phyloP scores from a whole-genome alignment of 345 rosid species.

The Mangifera indica region DNA sequence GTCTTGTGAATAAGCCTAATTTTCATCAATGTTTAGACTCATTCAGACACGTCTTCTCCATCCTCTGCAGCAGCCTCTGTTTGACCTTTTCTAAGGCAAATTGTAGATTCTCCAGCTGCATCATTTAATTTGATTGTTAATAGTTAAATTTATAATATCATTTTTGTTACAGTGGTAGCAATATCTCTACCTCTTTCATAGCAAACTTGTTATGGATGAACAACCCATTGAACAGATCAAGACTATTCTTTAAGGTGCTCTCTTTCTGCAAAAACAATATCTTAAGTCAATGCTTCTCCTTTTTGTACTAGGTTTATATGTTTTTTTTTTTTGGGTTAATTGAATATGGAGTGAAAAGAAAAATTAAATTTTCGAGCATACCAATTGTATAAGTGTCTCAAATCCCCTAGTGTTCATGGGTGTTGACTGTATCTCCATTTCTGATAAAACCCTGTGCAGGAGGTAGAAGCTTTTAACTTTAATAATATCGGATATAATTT shows the following conservation, averaged over 20 bases:
- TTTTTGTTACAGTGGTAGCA: background rate
- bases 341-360: background rate
- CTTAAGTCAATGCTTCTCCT: background rate
- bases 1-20: background rate
- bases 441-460: constrained; percentile 33
- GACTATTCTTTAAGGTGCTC: constrained; percentile 33
- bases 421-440: constrained; percentile 45
- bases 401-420: constrained; percentile 44
- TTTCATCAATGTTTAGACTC: background rate
- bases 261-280: constrained; percentile 35
- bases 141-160: background rate
- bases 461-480: background rate
- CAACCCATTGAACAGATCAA: constrained; percentile 48
- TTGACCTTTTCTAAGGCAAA: constrained; percentile 37
- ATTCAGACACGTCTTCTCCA: constrained; percentile 26
- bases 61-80: constrained; percentile 33
- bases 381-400: constrained; percentile 39
- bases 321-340: background rate
- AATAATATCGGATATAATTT: no score
- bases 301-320: background rate
- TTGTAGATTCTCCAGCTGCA: constrained; percentile 52
- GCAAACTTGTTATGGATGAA: constrained; percentile 51
- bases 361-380: constrained; percentile 5
- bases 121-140: background rate
- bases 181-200: constrained; percentile 43